Evolutionary conservation across 352 stramenopile genomes (phyloP).

Genomic region (Globisporangium abappressorium): DNA sequence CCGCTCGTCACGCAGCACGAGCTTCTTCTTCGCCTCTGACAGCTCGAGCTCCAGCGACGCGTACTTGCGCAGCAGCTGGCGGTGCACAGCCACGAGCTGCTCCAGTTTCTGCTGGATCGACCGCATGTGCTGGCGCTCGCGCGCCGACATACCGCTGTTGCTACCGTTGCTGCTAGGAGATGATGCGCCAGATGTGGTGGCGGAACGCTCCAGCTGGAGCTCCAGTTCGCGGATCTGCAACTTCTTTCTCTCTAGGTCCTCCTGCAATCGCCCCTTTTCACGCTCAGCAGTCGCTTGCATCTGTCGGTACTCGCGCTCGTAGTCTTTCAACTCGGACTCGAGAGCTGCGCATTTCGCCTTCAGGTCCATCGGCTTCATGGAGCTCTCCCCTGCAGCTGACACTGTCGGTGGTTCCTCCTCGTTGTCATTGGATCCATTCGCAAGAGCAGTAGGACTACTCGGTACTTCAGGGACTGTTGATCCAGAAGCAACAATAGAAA

Average conservation of each 20-base stretch:
- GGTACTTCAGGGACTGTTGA: neutral
- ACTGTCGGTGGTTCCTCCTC: neutral
- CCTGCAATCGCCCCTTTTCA: conserved; percentile 55
- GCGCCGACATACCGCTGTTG: conserved; percentile 65
- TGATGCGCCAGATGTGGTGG: conserved; percentile 4
- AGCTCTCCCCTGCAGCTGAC: conserved; percentile 33
- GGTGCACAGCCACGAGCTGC: conserved; percentile 88
- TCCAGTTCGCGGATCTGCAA: conserved; percentile 63
- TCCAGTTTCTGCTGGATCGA: conserved; percentile 91
- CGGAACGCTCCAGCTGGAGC: conserved; percentile 43
- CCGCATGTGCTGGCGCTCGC: conserved; percentile 84
- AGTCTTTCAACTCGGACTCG: conserved; percentile 60
- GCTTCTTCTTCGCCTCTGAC: conserved; percentile 88
- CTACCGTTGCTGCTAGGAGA: conserved; percentile 25
- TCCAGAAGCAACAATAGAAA: neutral
- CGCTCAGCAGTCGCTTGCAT: conserved; percentile 50
- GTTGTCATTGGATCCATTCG: neutral
- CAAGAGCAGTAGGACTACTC: conserved; percentile 9
- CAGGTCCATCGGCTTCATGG: conserved; percentile 40
- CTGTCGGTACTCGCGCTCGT: conserved; percentile 67
- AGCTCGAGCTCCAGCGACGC: conserved; percentile 85
- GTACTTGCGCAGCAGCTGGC: conserved; percentile 89
- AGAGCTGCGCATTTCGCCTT: conserved; percentile 53
- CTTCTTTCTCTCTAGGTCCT: conserved; percentile 71
- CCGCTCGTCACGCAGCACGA: conserved; percentile 85